A percentile compares a stretch with the other conserved stretches of the same genome.
Conservation (phyloP, 305 asterid genomes). For the Solanum hybrid region DNA sequence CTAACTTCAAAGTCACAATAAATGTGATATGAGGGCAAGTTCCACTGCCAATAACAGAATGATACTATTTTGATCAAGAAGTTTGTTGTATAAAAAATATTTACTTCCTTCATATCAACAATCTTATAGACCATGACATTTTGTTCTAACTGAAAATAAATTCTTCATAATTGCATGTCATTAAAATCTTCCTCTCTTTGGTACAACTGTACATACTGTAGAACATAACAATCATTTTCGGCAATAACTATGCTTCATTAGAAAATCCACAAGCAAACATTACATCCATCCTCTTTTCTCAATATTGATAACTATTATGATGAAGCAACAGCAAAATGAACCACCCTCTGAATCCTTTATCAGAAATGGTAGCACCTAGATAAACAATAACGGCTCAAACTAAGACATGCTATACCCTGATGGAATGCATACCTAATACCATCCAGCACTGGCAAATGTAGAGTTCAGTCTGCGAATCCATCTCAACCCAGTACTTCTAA, state of each 20-base stretch:
- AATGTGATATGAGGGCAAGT: not conserved
- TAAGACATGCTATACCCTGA: not conserved
- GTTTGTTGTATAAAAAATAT: not conserved
- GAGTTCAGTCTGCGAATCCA: not conserved
- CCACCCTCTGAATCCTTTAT: not conserved
- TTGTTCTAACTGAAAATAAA: not conserved
- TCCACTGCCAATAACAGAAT: not conserved
- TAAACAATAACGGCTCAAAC: not conserved
- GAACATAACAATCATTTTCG: not conserved
- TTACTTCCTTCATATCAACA: not conserved
- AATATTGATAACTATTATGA: not conserved
- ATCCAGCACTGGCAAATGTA: not conserved
- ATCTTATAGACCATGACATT: not conserved
- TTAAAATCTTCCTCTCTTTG: not conserved
- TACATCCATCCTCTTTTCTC: not conserved
- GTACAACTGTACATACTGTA: not conserved
- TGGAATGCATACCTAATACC: not conserved
- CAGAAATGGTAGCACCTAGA: not conserved
- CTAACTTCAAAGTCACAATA: not conserved
- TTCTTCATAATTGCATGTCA: not conserved
- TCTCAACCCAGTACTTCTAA: not conserved
- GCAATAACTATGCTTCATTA: not conserved
- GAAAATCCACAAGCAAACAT: not conserved
- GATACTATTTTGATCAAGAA: not conserved
- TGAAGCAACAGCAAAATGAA: not conserved